Evolutionary conservation across 2,329 filamentous ascomycete species (phyloP), one percentile per base, ranked within the genome.

Genomic region (Cylindrodendrum hubeiense): DNA sequence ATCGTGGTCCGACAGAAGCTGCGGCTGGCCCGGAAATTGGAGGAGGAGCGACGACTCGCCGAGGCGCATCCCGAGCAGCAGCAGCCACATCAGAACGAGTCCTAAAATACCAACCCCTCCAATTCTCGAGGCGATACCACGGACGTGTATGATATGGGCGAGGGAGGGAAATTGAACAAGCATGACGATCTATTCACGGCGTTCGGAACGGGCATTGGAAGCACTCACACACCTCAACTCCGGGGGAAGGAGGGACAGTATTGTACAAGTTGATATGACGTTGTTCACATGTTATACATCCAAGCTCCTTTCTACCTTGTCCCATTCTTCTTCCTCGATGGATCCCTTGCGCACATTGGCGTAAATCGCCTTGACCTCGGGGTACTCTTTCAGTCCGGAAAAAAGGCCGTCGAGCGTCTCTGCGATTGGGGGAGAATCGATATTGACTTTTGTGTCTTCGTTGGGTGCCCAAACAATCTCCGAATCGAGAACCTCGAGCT

Each of bases 391-490:
- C 34, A 94, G 71, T 7, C 82, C 80, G 13, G 87, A 83, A 21
- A 90, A 74, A 28, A 97, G 86, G 4, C 86, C 82, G 46, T 84
- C 83, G 28, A 98, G 82, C 19, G 83, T 81, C 53, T 86, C 81
- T 0, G 86, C 84, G 2, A 87, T 84, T 13, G 86, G 83, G 15
- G 85, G 81, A 17, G 87, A 85, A 63, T 91, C 86, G 41, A 95
- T 73, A 8, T 83, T 82, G 19, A 93, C 88, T 76, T 88, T 88
- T 0, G 92, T 95, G 67, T 97, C 94, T 73, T 91, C 89, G 65
- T 95, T 96, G 0, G 94, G 88, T 64, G 91, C 88, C 91, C 93
- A 98, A 46, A 97, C 86, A 56, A 98, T 95, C 60, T 97, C 93
- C 19, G 90, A 89, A 70, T 89, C 91, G 60, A 91, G 82, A 49